phyloP scores from a whole-genome alignment of 441 rosid species.

The Viola pubescens region DNA sequence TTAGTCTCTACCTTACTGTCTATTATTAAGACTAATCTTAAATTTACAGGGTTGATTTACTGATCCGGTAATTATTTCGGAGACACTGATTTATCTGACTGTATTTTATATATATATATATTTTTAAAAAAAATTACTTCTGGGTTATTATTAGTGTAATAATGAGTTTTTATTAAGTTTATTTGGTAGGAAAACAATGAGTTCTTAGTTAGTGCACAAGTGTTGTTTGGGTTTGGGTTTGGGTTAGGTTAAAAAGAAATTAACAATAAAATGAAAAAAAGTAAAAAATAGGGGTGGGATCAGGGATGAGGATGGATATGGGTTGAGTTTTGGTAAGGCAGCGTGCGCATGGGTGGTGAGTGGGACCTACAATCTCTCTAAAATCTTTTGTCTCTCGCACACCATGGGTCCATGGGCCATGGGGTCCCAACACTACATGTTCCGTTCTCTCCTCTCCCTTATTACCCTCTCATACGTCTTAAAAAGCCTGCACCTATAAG shows the following conservation, averaged over 20 bases:
- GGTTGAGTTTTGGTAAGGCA: slow-evolving; percentile 51
- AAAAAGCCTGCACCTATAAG: slow-evolving; percentile 17
- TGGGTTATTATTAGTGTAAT: too few species aligned
- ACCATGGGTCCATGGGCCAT: background rate
- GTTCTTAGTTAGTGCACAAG: background rate
- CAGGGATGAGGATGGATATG: slow-evolving; percentile 32
- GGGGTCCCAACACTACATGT: slow-evolving; percentile 25
- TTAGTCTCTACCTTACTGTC: background rate
- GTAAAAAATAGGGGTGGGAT: slow-evolving; percentile 11
- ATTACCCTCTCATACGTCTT: slow-evolving; percentile 1
- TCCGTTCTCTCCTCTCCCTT: slow-evolving; percentile 5
- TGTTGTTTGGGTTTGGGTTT: slow-evolving; percentile 27
- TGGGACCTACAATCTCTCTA: slow-evolving; percentile 33
- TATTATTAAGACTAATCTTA: background rate
- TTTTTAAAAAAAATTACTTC: too few species aligned
- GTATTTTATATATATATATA: too few species aligned
- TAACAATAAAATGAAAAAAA: too few species aligned
- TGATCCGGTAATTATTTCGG: too few species aligned
- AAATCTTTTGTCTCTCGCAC: slow-evolving; percentile 24
- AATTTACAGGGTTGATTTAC: too few species aligned
- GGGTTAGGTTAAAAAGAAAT: slow-evolving; percentile 20
- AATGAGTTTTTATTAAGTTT: too few species aligned
- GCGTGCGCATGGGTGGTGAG: slow-evolving; percentile 81
- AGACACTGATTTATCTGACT: too few species aligned
- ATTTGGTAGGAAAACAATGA: too few species aligned